These are phyloP conservation scores for Vaccinium macrocarpon DNA, from an alignment of 148 eudicot genomes.

Conservation along the genomic window DNA sequence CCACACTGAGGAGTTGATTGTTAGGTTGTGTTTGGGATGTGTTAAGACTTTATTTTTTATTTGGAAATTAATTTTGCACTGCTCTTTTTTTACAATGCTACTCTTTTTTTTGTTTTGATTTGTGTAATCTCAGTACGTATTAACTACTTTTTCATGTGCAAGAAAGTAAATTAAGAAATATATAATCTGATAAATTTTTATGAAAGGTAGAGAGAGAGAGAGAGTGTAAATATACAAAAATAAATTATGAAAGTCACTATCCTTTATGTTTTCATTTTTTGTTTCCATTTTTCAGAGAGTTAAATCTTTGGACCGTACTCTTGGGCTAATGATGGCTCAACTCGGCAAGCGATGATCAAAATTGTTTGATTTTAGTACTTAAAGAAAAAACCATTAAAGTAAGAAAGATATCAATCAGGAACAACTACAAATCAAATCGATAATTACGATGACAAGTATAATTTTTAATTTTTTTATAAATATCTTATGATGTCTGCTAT, in stretches of 20 bases:
- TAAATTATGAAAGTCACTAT: not conserved
- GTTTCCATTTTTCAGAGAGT: not conserved
- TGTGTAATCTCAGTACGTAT: too few species aligned
- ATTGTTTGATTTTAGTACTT: not conserved
- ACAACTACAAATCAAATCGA: not conserved
- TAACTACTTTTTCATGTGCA: too few species aligned
- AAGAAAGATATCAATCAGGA: not conserved
- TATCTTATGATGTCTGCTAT: not conserved
- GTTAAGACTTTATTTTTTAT: not conserved
- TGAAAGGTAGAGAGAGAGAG: too few species aligned
- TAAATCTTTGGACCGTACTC: not conserved
- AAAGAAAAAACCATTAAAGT: not conserved
- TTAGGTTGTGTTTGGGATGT: not conserved
- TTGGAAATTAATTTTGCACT: not conserved
- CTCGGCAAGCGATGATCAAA: too few species aligned
- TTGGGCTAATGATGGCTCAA: not conserved
- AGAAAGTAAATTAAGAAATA: too few species aligned
- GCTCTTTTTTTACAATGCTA: not conserved
- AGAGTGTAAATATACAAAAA: not conserved
- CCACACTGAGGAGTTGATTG: not conserved
- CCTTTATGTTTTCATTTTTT: too few species aligned
- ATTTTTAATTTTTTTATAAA: not conserved
- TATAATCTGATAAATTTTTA: too few species aligned
- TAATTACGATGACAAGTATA: not conserved
- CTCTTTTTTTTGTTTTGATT: not conserved